Base-by-base conservation (phyloP, 2,329 filamentous ascomycete genomes). In the Monilinia fructigena region DNA sequence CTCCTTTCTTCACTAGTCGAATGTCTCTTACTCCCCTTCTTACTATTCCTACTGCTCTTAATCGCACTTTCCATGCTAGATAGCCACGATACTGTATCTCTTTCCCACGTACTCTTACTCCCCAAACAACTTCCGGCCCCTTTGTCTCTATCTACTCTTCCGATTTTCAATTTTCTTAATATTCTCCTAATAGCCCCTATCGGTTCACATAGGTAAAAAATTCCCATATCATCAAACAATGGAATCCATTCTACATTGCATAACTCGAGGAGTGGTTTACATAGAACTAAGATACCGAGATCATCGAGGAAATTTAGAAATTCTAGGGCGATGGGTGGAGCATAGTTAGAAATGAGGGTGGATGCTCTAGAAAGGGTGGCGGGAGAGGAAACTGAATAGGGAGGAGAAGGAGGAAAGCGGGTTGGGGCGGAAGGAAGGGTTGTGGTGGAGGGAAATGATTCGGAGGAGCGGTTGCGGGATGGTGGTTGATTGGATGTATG, bases 241-340 rank as follows among this genome's bases (percentile, higher is more conserved):
- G 71, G 70, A 2, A 73, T 55, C 45, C 70, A 59, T 10, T 70
- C 38, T 42, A 70, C 53, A 45, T 67, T 55, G 5, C 66, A 56
- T 40, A 71, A 14, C 31, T 68, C 65, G 12, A 56, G 40, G 20
- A 73, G 55, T 8, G 72, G 71, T 52, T 56, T 64, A 52, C 68
- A 67, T 12, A 74, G 53, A 3, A 73, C 18, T 23, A 66, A 31
- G 38, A 73, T 72, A 7, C 73, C 72, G 23, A 74, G 48, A 55
- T 74, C 73, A 60, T 74, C 73, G 47, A 73, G 38, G 65, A 71
- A 67, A 55, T 73, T 68, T 47, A 72, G 62, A 16, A 69, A 65
- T 59, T 63, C 26, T 18, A 66, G n/a, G 5, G 66, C n/a, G 7
- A 66, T 40, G 12, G 47, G 38, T 26, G 55, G 38, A 16, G 60